Percentiles rank a stretch among this genome's conserved stretches.
Conservation (phyloP, 2,329 filamentous ascomycete genomes). For the Exophiala calicioides region DNA sequence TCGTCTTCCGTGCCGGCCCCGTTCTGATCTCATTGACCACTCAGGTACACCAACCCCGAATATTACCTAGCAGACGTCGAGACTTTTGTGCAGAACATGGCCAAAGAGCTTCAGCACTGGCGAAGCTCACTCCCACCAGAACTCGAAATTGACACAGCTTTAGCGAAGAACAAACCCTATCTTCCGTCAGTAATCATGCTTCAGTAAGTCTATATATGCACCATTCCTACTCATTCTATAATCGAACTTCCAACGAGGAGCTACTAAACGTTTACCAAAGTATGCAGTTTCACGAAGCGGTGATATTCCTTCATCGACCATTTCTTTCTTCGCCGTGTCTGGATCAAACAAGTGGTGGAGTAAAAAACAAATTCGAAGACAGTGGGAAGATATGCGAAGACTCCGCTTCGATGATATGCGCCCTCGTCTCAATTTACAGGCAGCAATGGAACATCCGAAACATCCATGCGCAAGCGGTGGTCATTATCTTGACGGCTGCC, state of each 20-base stretch:
- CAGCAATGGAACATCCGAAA: slow-evolving; percentile 1
- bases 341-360: not conserved
- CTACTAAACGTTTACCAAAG: not conserved
- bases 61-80: not conserved
- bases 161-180: not conserved
- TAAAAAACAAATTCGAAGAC: not conserved
- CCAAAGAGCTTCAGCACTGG: not conserved
- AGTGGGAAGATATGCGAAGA: slow-evolving; percentile 4
- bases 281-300: slow-evolving; percentile 5
- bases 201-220: not conserved
- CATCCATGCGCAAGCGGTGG: slow-evolving; percentile 5
- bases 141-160: not conserved
- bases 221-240: not conserved
- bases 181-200: slow-evolving; percentile 1
- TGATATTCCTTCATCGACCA: slow-evolving; percentile 6
- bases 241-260: too few relatives aligned
- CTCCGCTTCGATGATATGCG: slow-evolving; percentile 6
- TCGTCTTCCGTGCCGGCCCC: too few relatives aligned
- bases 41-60: slow-evolving; percentile 2
- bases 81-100: slow-evolving; percentile 2
- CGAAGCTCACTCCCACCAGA: not conserved
- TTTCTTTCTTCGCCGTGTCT: not conserved
- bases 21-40: not conserved
- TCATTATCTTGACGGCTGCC: slow-evolving; percentile 3
- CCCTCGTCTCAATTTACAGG: slow-evolving; percentile 1